Conservation (phyloP, 306 rosid species). For the Glycyrrhiza uralensis region DNA sequence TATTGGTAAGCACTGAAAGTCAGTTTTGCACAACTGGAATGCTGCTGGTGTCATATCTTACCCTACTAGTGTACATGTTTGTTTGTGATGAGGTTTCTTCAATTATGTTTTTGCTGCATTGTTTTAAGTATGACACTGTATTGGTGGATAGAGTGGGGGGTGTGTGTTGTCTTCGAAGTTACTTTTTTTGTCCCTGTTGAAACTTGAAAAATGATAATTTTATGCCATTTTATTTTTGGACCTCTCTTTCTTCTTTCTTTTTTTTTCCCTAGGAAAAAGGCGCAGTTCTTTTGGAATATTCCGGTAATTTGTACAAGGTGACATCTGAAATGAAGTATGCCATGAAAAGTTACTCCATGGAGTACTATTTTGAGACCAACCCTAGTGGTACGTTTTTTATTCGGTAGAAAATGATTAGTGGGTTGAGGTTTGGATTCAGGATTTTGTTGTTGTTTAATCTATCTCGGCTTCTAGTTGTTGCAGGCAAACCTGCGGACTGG, state of each 20-base stretch:
- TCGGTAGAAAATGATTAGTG: not conserved
- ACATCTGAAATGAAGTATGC: constrained; percentile 80
- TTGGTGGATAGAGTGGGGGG: not conserved
- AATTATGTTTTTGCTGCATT: not conserved
- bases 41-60: constrained; percentile 6
- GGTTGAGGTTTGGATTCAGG: constrained; percentile 9
- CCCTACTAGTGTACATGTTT: not conserved
- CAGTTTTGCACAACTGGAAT: constrained; percentile 5
- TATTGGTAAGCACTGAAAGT: constrained; percentile 55
- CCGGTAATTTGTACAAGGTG: constrained; percentile 63
- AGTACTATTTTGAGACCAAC: constrained; percentile 64
- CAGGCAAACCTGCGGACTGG: constrained; percentile 63
- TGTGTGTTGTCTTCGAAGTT: not conserved
- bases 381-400: constrained; percentile 43
- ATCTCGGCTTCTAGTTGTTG: constrained; percentile 25
- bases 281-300: constrained; percentile 59
- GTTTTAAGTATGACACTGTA: constrained; percentile 1
- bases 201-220: not conserved
- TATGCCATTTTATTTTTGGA: constrained; percentile 14
- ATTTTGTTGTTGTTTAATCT: constrained; percentile 16
- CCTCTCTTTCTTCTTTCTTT: not conserved
- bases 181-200: not conserved
- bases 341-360: constrained; percentile 76
- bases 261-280: constrained; percentile 69
- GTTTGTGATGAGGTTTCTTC: constrained; percentile 12